These are phyloP conservation scores for Tetrastigma voinierianum DNA, from an alignment of 164 flowering plant species.

Conservation along the genomic window DNA sequence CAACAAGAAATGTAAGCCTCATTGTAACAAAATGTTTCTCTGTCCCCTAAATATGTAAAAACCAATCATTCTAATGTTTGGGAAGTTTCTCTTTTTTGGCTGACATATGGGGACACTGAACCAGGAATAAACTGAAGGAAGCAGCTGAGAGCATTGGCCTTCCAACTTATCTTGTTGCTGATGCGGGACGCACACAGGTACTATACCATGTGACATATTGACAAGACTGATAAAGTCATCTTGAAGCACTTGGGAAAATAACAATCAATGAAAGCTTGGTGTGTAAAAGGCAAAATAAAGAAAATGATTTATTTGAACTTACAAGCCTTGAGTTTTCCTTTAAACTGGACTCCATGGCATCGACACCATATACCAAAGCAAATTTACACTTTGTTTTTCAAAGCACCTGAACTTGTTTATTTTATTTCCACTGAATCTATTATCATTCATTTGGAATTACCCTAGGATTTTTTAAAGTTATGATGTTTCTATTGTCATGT, in stretches of 20 bases:
- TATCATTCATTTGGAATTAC: background rate
- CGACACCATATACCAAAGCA: background rate
- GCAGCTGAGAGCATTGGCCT: conserved; percentile 86
- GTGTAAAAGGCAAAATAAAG: background rate
- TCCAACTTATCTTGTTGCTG: conserved; percentile 92
- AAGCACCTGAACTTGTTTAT: background rate
- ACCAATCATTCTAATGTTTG: background rate
- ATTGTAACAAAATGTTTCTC: conserved; percentile 2
- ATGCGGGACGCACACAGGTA: conserved; percentile 98
- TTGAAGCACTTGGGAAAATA: background rate
- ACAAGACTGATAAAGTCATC: background rate
- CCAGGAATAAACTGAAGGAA: conserved; percentile 75
- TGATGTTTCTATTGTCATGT: background rate
- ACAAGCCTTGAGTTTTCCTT: background rate
- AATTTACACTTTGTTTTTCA: background rate
- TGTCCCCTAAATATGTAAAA: background rate
- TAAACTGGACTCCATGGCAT: background rate
- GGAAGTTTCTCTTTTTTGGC: background rate
- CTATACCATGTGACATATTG: too few relatives aligned
- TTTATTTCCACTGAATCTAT: background rate
- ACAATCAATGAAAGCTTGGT: background rate
- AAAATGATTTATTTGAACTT: too few relatives aligned
- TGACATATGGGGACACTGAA: background rate
- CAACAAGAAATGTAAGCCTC: conserved; percentile 85
- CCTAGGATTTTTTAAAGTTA: background rate